Base-by-base conservation (phyloP, 179 eudicot species). In the Dionaea muscipula region DNA sequence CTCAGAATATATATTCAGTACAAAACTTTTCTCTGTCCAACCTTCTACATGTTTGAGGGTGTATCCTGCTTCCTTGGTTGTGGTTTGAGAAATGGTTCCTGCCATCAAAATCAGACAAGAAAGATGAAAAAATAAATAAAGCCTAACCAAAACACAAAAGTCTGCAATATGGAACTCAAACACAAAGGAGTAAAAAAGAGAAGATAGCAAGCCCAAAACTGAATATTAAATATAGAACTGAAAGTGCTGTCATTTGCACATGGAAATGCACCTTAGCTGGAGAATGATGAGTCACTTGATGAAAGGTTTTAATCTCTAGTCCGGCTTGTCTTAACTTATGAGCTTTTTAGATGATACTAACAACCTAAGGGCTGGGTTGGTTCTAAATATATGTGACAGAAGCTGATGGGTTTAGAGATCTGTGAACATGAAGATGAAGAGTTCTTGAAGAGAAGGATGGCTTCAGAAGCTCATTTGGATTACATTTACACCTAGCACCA, bases 401-500 rank as follows among this genome's bases (percentile, higher is more conserved):
- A 73, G 52, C 40, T 69, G 51, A 61, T 73, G 84, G 89, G 86
- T 17, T 6, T 68, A 46, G 89, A 82, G 57, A 61, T 46, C 11
- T 82, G 86, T 68, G 67, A 45, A 18, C 57, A 62, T 47, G 79
- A 63, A 64, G 82, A 80, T 63, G 84, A 82, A 64, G 86, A 85
- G 51, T 85, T 86, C 68, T 11, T 72, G 21, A 74, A 77, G 53
- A 82, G 89, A 72, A 78, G 89, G 60, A 19, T 74, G 37, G 11
- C 57, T 21, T 62, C 77, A 52, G 89, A 85, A 60, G 86, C 74
- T 68, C 94, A 85, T 59, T 67, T 82, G 68, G 94, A 85, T 54
- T 85, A 85, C 70, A 85, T 85, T 56, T 85, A 85, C 78, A 85
- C 89, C 51, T 86, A 85, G 67, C 78, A 78, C 40, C 82, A 72